Conservation (phyloP, 2,329 filamentous ascomycete species). For the Metarhizium anisopliae region DNA sequence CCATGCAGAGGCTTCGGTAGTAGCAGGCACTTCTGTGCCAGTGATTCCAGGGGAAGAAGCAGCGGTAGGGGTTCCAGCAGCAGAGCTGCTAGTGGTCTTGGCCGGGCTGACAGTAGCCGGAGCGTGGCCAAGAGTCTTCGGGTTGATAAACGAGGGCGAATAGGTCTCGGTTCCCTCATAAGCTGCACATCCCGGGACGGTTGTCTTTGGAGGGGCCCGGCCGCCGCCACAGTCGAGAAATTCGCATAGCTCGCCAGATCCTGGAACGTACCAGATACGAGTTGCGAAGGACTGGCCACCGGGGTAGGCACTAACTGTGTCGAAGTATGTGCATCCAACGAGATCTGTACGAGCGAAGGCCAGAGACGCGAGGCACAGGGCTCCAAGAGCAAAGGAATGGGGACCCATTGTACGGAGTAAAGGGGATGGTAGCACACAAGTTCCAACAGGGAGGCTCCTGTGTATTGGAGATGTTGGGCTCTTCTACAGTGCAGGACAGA, state of each 20-base stretch:
- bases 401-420: conserved; percentile 17
- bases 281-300: conserved; percentile 30
- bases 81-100: conserved; percentile 6
- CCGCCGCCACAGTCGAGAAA: conserved; percentile 60
- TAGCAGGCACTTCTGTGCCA: background rate
- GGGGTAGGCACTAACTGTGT: conserved; percentile 20
- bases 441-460: no score
- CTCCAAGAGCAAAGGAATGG: conserved; percentile 14
- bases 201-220: conserved; percentile 53
- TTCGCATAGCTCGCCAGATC: conserved; percentile 54
- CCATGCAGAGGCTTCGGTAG: background rate
- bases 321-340: conserved; percentile 34
- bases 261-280: conserved; percentile 52
- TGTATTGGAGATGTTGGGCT: no score
- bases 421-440: background rate
- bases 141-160: conserved; percentile 38
- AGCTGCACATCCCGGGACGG: conserved; percentile 48
- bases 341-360: conserved; percentile 36
- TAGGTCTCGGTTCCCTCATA: conserved; percentile 49
- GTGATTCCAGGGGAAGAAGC: conserved; percentile 2
- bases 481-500: no score
- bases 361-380: conserved; percentile 21
- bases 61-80: conserved; percentile 9
- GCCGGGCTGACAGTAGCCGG: background rate
- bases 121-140: conserved; percentile 16